Evolutionary conservation across 73 alveolate species (phyloP).

Genomic region (Urostyla sp.): DNA sequence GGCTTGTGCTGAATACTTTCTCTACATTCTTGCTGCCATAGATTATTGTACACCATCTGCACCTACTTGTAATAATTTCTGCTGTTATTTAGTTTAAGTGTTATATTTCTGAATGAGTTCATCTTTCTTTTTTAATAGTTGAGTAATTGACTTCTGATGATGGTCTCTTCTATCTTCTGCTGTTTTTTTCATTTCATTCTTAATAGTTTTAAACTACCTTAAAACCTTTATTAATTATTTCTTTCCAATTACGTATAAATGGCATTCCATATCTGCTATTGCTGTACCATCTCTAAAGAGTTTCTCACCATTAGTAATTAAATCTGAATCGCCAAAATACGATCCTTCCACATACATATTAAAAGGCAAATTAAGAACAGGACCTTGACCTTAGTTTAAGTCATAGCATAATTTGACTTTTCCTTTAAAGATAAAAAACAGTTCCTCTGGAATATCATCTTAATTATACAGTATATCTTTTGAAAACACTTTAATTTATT

Average conservation of each 20-base stretch:
- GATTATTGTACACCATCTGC: too few relatives aligned
- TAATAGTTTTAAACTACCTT: background rate
- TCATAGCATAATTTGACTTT: conserved; percentile 73
- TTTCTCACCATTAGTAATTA: background rate
- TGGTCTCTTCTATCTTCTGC: conserved; percentile 6
- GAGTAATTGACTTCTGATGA: conserved; percentile 6
- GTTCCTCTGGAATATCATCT: conserved; percentile 83
- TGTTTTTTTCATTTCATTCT: background rate
- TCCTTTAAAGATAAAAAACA: conserved; percentile 76
- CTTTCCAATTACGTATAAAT: conserved; percentile 12
- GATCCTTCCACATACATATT: conserved; percentile 82
- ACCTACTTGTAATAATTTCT: too few relatives aligned
- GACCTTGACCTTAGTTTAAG: conserved; percentile 42
- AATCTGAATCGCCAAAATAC: conserved; percentile 85
- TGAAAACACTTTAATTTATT: conserved; percentile 72
- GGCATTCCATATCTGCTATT: conserved; percentile 50
- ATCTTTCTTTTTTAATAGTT: background rate
- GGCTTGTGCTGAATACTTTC: background rate
- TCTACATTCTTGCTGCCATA: background rate
- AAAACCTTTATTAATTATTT: background rate
- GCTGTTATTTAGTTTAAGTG: too few relatives aligned
- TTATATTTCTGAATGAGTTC: background rate
- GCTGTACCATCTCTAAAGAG: conserved; percentile 51
- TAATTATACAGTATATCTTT: conserved; percentile 72
- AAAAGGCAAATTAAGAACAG: conserved; percentile 40